These are phyloP conservation scores for Lactuca saligna DNA, from an alignment of 129 eudicot species.

Conservation along the genomic window DNA sequence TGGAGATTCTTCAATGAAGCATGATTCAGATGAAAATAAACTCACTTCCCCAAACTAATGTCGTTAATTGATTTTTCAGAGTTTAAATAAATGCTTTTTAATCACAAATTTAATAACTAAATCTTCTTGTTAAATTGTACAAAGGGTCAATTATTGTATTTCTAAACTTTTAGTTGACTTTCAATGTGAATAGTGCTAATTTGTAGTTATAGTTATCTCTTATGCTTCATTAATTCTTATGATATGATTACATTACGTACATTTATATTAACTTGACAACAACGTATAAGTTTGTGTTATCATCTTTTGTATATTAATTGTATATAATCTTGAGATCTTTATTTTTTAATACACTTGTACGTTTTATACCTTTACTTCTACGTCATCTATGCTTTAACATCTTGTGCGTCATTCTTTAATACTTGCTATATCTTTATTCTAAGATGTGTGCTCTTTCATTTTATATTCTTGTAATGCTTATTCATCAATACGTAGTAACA, in stretches of 20 bases:
- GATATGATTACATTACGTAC: too few relatives aligned
- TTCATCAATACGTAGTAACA: too few relatives aligned
- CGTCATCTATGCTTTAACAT: background rate
- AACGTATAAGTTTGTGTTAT: too few relatives aligned
- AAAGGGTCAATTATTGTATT: background rate
- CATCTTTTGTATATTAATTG: too few relatives aligned
- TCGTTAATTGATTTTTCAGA: constrained; percentile 21
- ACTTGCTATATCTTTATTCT: background rate
- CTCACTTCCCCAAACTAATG: constrained; percentile 64
- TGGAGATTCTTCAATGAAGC: constrained; percentile 89
- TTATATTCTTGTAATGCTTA: too few relatives aligned
- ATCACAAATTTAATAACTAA: background rate
- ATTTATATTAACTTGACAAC: too few relatives aligned
- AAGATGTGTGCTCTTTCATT: too few relatives aligned
- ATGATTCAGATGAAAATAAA: constrained; percentile 79
- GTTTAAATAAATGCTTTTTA: constrained; percentile 4
- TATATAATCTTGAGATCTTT: too few relatives aligned
- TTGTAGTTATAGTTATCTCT: background rate
- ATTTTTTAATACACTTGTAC: background rate
- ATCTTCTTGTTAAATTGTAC: constrained; percentile 3
- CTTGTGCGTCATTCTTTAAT: too few relatives aligned
- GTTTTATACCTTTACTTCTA: too few relatives aligned
- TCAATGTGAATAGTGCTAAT: constrained; percentile 6
- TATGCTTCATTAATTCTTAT: too few relatives aligned
- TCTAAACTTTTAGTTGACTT: too few relatives aligned